phyloP scores from a whole-genome alignment of 805 yeast species.

The Cyberlindnera sargentensis region DNA sequence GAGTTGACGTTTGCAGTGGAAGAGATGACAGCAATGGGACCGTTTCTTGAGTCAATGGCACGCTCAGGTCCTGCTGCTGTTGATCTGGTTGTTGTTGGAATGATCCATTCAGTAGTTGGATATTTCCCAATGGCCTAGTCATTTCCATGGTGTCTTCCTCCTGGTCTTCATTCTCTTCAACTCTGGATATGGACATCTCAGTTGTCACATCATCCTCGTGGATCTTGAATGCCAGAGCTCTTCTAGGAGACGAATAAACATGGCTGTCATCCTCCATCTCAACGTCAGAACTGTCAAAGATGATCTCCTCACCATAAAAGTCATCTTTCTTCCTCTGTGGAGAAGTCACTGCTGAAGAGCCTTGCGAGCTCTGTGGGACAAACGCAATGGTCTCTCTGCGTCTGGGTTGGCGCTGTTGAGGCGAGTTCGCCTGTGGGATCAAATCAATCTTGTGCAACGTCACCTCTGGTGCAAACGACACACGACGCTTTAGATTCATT shows the following conservation, averaged over 20 bases:
- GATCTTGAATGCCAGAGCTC: conserved; percentile 12
- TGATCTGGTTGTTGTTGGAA: not conserved
- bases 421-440: conserved; percentile 9
- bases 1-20: not conserved
- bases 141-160: conserved; percentile 24
- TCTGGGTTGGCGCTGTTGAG: conserved; percentile 16
- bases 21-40: not conserved
- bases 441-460: conserved; percentile 24
- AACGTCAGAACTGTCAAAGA: conserved; percentile 22
- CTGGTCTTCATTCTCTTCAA: conserved; percentile 2
- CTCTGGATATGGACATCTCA: not conserved
- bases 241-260: conserved; percentile 18
- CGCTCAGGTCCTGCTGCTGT: not conserved
- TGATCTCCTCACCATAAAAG: conserved; percentile 14
- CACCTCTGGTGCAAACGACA: conserved; percentile 26
- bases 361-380: conserved; percentile 12
- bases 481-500: conserved; percentile 16
- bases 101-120: conserved; percentile 5
- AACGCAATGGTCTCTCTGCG: conserved; percentile 24
- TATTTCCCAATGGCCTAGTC: conserved; percentile 20
- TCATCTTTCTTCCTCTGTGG: not conserved
- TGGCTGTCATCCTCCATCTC: conserved; percentile 22
- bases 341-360: conserved; percentile 1
- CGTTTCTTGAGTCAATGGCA: not conserved
- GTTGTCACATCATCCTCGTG: conserved; percentile 16